phyloP scores from a whole-genome alignment of 192 early-diverging fungal species.

The Coemansia sp. region DNA sequence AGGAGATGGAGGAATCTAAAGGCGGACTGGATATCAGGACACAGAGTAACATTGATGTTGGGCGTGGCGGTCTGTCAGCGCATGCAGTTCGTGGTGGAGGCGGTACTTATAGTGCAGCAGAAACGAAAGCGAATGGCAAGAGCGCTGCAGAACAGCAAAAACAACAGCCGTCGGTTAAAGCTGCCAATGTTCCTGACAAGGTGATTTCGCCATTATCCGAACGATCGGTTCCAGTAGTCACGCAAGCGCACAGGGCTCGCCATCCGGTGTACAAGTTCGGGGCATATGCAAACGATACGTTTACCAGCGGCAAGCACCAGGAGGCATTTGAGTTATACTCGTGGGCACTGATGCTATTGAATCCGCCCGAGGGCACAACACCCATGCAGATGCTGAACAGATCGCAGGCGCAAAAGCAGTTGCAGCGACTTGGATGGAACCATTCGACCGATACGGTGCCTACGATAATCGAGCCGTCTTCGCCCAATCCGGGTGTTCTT shows the following conservation, averaged over 20 bases:
- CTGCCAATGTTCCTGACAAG: background rate
- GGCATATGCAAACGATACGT: slow-evolving; percentile 59
- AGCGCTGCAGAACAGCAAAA: background rate
- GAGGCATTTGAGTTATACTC: slow-evolving; percentile 57
- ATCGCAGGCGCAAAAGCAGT: slow-evolving; percentile 15
- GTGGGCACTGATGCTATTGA: slow-evolving; percentile 48
- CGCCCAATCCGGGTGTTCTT: background rate
- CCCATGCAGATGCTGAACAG: slow-evolving; percentile 33
- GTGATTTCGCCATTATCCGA: slow-evolving; percentile 39
- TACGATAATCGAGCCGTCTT: background rate
- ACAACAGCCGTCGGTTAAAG: background rate
- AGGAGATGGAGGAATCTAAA: background rate
- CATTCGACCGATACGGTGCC: background rate
- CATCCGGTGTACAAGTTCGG: slow-evolving; percentile 53
- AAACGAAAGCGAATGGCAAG: too few relatives aligned
- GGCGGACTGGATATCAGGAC: background rate
- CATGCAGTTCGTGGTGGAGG: too few relatives aligned
- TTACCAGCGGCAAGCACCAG: slow-evolving; percentile 54
- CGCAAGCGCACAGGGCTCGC: slow-evolving; percentile 45
- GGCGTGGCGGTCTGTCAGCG: too few relatives aligned
- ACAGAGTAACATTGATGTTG: too few relatives aligned
- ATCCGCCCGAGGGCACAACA: slow-evolving; percentile 24
- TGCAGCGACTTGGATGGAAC: slow-evolving; percentile 28
- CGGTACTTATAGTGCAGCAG: background rate
- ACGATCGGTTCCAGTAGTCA: slow-evolving; percentile 41